Conservation (phyloP, 345 rosid genomes). For the Eucalyptus camaldulensis region DNA sequence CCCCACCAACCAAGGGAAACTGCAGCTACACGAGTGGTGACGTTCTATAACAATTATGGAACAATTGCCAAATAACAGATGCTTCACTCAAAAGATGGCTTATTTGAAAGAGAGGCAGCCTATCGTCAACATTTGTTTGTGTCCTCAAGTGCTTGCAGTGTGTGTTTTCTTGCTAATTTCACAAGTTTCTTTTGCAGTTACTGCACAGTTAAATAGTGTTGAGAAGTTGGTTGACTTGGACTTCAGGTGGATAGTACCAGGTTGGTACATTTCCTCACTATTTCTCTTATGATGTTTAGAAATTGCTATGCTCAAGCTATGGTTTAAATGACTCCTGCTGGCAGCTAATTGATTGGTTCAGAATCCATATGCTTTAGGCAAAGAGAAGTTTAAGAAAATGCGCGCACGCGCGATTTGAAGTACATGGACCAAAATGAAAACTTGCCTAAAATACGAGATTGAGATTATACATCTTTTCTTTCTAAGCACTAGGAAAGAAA, state of each 20-base stretch:
- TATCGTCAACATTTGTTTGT: not conserved
- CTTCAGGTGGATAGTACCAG: conserved; percentile 28
- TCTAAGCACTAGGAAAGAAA: not conserved
- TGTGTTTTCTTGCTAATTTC: not conserved
- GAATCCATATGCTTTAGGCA: not conserved
- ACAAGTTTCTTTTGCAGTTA: conserved; percentile 5
- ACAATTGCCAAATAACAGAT: not conserved
- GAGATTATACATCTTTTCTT: not conserved
- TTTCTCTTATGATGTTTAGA: not conserved
- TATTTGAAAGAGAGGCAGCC: not conserved
- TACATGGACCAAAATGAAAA: not conserved
- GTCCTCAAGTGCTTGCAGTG: not conserved
- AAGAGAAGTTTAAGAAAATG: not conserved
- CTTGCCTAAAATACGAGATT: not conserved
- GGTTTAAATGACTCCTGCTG: not conserved
- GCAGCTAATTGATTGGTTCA: not conserved
- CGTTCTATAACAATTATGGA: not conserved
- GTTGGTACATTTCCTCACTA: not conserved
- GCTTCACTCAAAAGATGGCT: not conserved
- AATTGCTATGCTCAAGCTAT: not conserved
- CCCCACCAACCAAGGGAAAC: not conserved
- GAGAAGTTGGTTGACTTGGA: conserved; percentile 9
- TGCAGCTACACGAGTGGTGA: too few relatives aligned
- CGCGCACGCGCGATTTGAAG: too few relatives aligned
- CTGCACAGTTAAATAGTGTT: conserved; percentile 13